A percentile compares a stretch with the other conserved stretches of the same genome.
These are phyloP conservation scores for Aspergillus carlsbadensis DNA, from an alignment of 495 filamentous ascomycete species.

Conservation along the genomic window DNA sequence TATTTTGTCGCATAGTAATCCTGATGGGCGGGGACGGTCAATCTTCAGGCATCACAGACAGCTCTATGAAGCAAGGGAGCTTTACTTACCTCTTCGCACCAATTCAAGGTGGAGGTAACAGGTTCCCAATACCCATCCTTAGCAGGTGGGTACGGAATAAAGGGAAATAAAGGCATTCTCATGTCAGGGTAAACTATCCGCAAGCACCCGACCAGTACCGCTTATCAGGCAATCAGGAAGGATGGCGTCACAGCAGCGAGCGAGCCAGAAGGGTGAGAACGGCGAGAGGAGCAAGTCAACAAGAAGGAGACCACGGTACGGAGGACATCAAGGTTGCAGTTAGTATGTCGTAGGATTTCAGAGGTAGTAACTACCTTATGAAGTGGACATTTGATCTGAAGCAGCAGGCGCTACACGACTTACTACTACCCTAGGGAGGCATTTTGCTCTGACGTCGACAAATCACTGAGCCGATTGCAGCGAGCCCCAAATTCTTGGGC, in stretches of 20 bases:
- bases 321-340: not conserved
- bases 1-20: conserved; percentile 63
- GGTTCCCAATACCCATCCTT: conserved; percentile 76
- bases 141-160: conserved; percentile 67
- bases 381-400: not conserved
- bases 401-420: not conserved
- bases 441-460: conserved; percentile 1
- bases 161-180: conserved; percentile 47
- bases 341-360: too few relatives aligned
- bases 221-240: not conserved
- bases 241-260: not conserved
- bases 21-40: conserved; percentile 23
- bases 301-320: not conserved
- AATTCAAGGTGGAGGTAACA: conserved; percentile 87
- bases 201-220: conserved; percentile 3
- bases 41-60: not conserved
- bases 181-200: conserved; percentile 14
- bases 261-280: conserved; percentile 5
- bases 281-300: conserved; percentile 3
- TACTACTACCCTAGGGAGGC: too few relatives aligned
- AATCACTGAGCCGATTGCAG: not conserved
- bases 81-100: conserved; percentile 80
- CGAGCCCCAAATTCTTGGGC: not conserved
- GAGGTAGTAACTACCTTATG: not conserved
- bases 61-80: not conserved